Evolutionary conservation across 1,284 basidiomycete species (phyloP), one percentile per base, ranked within the genome.

Genomic region (Laetiporus sulphureus): DNA sequence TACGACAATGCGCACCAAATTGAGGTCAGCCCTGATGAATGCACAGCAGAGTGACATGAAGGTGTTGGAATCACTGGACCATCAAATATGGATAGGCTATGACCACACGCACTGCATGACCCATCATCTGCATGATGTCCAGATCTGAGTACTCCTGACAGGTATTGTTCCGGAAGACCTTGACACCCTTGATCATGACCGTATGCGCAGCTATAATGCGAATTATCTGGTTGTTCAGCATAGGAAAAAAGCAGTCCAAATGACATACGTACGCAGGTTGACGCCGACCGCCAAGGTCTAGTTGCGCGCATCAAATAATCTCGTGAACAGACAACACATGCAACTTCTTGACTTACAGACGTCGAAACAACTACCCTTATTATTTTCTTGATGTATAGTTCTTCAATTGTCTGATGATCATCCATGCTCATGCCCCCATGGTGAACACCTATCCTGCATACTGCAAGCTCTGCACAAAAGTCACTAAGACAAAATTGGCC

Each of bases 271-370:
- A 89, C 87, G 87, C 46, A 94, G 65, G 55, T 94, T 94, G 24
- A 94, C 85, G 0, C 91, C 91, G 30, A 91, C 87, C 2, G 91
- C 91, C 29, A 94, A 67, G 8, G 91, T 94, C 79, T 90, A 27
- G 25, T 27, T 13, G 13, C n/a, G n/a, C n/a, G n/a, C n/a, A n/a
- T n/a, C n/a, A n/a, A n/a, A n/a, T n/a, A n/a, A n/a, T n/a, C n/a
- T n/a, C n/a, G n/a, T n/a, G n/a, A n/a, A n/a, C n/a, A n/a, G n/a
- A n/a, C n/a, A n/a, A n/a, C n/a, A n/a, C n/a, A n/a, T n/a, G n/a
- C n/a, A n/a, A n/a, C n/a, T n/a, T n/a, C n/a, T n/a, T 7, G 25
- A 41, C 77, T 45, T 51, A 87, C 87, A 1, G 83, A 87, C 22
- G 85, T 87, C 3, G 83, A 76, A 27, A 87, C 68, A 6, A 93